Conservation (phyloP, 495 filamentous ascomycete species). For the Penicillium canescens region DNA sequence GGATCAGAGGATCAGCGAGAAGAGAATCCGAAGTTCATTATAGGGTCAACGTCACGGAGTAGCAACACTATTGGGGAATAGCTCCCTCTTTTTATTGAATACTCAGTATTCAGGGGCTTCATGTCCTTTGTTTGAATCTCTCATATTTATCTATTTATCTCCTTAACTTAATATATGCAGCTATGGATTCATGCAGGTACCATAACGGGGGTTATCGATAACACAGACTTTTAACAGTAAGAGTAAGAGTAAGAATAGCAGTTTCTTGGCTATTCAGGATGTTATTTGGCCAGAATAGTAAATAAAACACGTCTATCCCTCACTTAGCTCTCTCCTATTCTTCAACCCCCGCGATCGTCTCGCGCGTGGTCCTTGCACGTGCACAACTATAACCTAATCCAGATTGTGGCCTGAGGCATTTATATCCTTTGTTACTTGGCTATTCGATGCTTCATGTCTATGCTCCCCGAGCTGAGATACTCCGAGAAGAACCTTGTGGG, state of each 20-base stretch:
- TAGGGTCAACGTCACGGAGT: not conserved
- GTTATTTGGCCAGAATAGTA: not conserved
- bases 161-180: not conserved
- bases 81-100: conserved; percentile 1
- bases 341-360: conserved; percentile 24
- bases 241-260: not conserved
- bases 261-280: too few relatives aligned
- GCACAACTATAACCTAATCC: conserved; percentile 22
- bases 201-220: conserved; percentile 9
- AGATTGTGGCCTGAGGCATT: conserved; percentile 2
- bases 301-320: not conserved
- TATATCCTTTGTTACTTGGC: not conserved
- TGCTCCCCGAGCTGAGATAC: not conserved
- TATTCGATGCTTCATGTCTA: too few relatives aligned
- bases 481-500: not conserved
- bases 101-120: conserved; percentile 3
- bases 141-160: not conserved
- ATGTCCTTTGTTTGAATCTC: not conserved
- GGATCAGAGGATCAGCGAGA: not conserved
- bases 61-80: conserved; percentile 1
- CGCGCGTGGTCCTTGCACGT: conserved; percentile 24
- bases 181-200: conserved; percentile 28
- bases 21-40: not conserved
- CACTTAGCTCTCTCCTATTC: conserved; percentile 17
- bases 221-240: not conserved